Evolutionary conservation across 2,329 filamentous ascomycete genomes (phyloP), one percentile per base, ranked within the genome.

Genomic region (Trichocomaceae sp.): DNA sequence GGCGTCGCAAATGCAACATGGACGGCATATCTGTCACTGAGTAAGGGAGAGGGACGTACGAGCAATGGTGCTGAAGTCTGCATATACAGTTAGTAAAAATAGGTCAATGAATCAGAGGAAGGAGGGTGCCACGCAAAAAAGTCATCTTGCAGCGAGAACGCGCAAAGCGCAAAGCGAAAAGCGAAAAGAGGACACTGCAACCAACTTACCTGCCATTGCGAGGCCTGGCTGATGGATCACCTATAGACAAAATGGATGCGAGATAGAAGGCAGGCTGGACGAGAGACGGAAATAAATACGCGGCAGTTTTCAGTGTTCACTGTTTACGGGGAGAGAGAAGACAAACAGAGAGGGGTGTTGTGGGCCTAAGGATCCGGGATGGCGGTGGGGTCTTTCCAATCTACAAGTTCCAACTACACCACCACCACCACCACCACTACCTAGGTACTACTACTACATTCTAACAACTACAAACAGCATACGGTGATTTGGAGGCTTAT

Each of bases 21-120:
- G 9, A 10, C 19, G 23, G 45, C 23, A 20, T 1, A 1, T 15
- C n/a, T 23, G 13, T 15, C 17, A 45, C 8, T 35, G 33, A 12
- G 12, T 19, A 20, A 8, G 29, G 17, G 26, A 23, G 22, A 19
- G 15, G 26, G 35, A 57, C 56, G 31, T 57, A 57, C 56, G 52
- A 20, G 56, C 56, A 35, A 57, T 44, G 26, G 7, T 29, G 47
- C 7, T 44, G 31, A 52, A 57, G 52, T 57, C 56, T 57, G 37
- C 46, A 52, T 12, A 51, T n/a, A n/a, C 5, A 37, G 47, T 52
- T 47, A 47, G 51, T 35, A 26, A 26, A 47, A 9, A 20, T 17
- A 47, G 3, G 29, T n/a, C n/a, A 7, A 3, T 20, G 3, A 20
- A 12, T 33, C n/a, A 19, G 17, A 7, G 35, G 3, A 15, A 2